Conservation (phyloP, 2,329 filamentous ascomycete genomes). For the Dryadomyces quercus-mongolicae region DNA sequence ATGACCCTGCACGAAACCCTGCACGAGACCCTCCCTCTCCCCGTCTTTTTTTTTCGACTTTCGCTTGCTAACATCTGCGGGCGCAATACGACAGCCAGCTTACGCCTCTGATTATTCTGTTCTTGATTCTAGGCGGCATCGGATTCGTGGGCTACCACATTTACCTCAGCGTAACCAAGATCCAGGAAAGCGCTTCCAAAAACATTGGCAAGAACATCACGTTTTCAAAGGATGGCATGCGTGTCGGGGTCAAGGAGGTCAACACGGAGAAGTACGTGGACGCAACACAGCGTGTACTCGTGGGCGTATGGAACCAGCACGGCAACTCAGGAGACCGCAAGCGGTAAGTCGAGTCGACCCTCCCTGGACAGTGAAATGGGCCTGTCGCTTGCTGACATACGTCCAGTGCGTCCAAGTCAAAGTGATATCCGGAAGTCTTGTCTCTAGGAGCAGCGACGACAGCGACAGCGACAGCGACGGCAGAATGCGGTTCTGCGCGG, state of each 20-base stretch:
- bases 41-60: background rate
- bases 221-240: constrained; percentile 63
- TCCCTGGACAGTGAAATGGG: too few relatives aligned
- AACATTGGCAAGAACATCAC: constrained; percentile 66
- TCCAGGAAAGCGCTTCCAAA: constrained; percentile 52
- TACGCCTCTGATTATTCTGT: constrained; percentile 53
- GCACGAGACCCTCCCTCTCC: background rate
- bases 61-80: constrained; percentile 13
- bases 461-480: too few relatives aligned
- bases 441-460: too few relatives aligned
- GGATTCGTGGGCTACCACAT: constrained; percentile 62
- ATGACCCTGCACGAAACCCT: background rate
- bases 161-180: constrained; percentile 54
- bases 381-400: background rate
- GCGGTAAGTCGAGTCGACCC: constrained; percentile 12
- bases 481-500: too few relatives aligned
- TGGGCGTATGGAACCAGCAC: constrained; percentile 51
- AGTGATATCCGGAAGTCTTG: too few relatives aligned
- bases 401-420: background rate
- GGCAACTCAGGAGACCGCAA: constrained; percentile 19
- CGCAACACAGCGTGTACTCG: constrained; percentile 55
- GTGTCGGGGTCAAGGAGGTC: constrained; percentile 58
- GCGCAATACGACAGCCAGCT: constrained; percentile 35
- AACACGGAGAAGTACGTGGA: constrained; percentile 62
- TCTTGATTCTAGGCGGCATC: constrained; percentile 41